Evolutionary conservation across 768 basidiomycete genomes (phyloP), one percentile per base, ranked within the genome.

Genomic region (Leucocoprinus birnbaumii): DNA sequence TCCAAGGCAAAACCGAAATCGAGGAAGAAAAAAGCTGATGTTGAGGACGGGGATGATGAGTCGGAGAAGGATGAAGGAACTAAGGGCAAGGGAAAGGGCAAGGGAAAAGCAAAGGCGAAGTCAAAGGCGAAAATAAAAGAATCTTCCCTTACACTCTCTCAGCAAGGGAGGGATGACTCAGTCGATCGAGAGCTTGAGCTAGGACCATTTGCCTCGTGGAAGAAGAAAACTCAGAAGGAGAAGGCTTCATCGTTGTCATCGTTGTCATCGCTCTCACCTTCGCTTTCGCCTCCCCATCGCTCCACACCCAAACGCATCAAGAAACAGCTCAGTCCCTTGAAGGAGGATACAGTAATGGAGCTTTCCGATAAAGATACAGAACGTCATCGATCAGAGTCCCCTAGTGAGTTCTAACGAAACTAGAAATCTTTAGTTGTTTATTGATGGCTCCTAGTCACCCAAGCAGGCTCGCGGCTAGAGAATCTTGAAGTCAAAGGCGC

Each of bases 101-200:
- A 53, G 56, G 19, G 25, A 70, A 65, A 42, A 65, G 80, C 37
- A 72, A 79, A 45, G 52, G 34, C 42, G 59, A 38, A 59, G 48
- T 21, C 56, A 22, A 55, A 54, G 26, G 34, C 42, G 59, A 38
- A 59, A 51, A 19, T 56, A 22, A 55, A 54, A 25, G 59, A 61
- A 27, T 58, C 48, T 3, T 51, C 48, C 1, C 27, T 34, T 8
- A 24, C 38, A 10, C 46, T 56, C 13, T 48, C 55, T 11, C 63
- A 67, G 26, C 72, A 74, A 60, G 80, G 71, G 3, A 66, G 66
- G 14, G 81, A 85, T 50, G 84, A 85, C 61, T 73, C 74, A 1
- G 78, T 80, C 49, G 82, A 87, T 58, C 63, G 77, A 61, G 83
- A 81, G 9, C 78, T 83, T 27, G 81, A 84, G 63, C 65, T 64